Conservation (phyloP, 176 grass and related monocot species). For the Pontederia crassipes region DNA sequence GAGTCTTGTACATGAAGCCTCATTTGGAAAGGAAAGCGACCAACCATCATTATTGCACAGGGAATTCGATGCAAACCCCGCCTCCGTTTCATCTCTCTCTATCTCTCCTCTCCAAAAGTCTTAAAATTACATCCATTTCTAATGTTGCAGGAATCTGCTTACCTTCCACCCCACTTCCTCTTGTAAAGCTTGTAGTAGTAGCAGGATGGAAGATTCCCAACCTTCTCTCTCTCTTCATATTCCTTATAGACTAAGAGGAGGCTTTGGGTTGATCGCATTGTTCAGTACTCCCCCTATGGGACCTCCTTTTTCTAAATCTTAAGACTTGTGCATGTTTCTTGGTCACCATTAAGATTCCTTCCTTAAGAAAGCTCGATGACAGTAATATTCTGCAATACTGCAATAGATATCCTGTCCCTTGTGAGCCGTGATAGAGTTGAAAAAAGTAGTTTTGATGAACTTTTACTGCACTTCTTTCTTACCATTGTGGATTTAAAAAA, state of each 20-base stretch:
- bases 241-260: constrained; percentile 1
- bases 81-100: not conserved
- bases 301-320: constrained; percentile 28
- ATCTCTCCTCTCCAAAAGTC: constrained; percentile 7
- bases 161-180: constrained; percentile 88
- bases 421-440: constrained; percentile 20
- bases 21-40: constrained; percentile 98
- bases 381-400: constrained; percentile 2
- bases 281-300: constrained; percentile 19
- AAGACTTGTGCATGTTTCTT: constrained; percentile 33
- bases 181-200: constrained; percentile 62
- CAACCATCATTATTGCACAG: constrained; percentile 87
- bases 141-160: constrained; percentile 58
- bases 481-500: not conserved
- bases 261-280: not conserved
- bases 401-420: constrained; percentile 16
- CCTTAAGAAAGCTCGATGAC: constrained; percentile 32
- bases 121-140: not conserved
- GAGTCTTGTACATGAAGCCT: constrained; percentile 97
- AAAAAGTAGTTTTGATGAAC: too few species aligned
- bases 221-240: constrained; percentile 4
- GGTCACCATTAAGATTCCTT: constrained; percentile 63
- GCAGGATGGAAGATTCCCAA: constrained; percentile 70
- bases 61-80: constrained; percentile 79
- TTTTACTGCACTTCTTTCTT: constrained; percentile 32